These are phyloP conservation scores for Talaromyces verruculosus DNA, from an alignment of 2,329 filamentous ascomycete genomes.

Conservation along the genomic window DNA sequence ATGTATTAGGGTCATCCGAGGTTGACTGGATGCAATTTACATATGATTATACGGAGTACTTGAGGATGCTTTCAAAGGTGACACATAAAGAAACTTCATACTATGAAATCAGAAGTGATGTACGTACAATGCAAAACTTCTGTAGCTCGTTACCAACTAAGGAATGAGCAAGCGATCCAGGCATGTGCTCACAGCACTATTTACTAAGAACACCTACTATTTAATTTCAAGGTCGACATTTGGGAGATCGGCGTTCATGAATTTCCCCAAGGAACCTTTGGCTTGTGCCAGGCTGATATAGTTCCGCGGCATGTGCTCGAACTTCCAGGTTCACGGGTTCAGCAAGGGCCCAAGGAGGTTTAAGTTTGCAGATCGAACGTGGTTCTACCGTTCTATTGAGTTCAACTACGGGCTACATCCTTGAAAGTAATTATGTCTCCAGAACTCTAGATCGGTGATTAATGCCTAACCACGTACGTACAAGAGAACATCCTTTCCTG, in stretches of 20 bases:
- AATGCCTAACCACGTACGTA: not conserved
- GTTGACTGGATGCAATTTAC: not conserved
- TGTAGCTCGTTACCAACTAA: not conserved
- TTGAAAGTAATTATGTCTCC: not conserved
- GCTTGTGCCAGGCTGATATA: not conserved
- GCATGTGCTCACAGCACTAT: not conserved
- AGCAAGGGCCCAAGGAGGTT: not conserved
- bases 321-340: not conserved
- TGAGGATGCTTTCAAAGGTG: not conserved
- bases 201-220: not conserved
- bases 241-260: slow-evolving; percentile 4
- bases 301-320: not conserved
- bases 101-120: not conserved
- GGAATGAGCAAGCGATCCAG: not conserved
- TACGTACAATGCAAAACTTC: not conserved
- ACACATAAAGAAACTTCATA: not conserved
- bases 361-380: not conserved
- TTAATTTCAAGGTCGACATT: not conserved
- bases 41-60: not conserved
- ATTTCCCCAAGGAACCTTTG: not conserved
- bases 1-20: slow-evolving; percentile 2
- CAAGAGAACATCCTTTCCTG: not conserved
- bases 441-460: not conserved
- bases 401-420: not conserved
- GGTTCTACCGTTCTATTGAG: not conserved